Conservation (phyloP, 2,329 filamentous ascomycete genomes). For the Pezizomycotina sp. region DNA sequence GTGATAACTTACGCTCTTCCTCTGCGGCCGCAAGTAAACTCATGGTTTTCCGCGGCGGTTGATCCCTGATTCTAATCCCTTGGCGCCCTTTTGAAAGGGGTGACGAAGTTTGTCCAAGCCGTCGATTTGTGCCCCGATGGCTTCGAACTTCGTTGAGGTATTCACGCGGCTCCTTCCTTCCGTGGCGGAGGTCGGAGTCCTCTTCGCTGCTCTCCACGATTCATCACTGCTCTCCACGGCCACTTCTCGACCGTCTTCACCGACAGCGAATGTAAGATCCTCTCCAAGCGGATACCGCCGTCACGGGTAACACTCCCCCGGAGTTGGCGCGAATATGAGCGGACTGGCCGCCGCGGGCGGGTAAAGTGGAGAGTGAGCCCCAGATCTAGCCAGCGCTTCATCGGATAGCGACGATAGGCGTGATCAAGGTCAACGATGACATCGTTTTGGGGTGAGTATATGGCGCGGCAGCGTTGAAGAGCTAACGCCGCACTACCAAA, state of each 20-base stretch:
- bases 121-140: too few species aligned
- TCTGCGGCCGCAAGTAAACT: slow-evolving; percentile 59
- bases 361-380: slow-evolving; percentile 47
- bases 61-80: slow-evolving; percentile 7
- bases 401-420: slow-evolving; percentile 57
- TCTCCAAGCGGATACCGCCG: slow-evolving; percentile 44
- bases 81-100: neutral
- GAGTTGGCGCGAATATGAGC: slow-evolving; percentile 27
- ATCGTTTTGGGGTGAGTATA: slow-evolving; percentile 43
- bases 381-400: slow-evolving; percentile 47
- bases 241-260: slow-evolving; percentile 37
- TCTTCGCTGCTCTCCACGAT: slow-evolving; percentile 22
- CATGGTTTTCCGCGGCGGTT: slow-evolving; percentile 35
- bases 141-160: too few species aligned
- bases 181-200: too few species aligned
- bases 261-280: slow-evolving; percentile 48
- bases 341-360: slow-evolving; percentile 37
- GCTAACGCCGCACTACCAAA: slow-evolving; percentile 12
- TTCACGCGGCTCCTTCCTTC: too few species aligned
- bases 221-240: slow-evolving; percentile 54
- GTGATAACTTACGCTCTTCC: slow-evolving; percentile 52
- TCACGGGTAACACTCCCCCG: slow-evolving; percentile 32
- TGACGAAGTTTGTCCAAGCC: neutral
- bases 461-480: slow-evolving; percentile 27
- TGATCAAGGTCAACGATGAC: slow-evolving; percentile 49